These are phyloP conservation scores for Verticillium alfalfae DNA, from an alignment of 2,329 filamentous ascomycete genomes.

Conservation along the genomic window DNA sequence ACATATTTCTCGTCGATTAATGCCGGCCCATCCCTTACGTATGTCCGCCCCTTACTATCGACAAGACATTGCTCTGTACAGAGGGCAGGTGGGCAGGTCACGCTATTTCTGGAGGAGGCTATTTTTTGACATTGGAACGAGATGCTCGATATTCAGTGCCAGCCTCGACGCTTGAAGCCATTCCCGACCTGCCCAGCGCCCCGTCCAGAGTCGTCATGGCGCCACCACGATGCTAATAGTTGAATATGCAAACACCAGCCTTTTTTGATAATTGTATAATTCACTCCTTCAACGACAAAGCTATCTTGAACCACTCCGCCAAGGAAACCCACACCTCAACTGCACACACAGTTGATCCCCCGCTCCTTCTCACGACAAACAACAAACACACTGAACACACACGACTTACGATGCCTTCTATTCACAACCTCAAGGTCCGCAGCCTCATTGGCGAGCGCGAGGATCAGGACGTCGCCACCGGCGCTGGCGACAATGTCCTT, in stretches of 20 bases:
- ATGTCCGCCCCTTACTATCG: not conserved
- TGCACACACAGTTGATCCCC: conserved; percentile 1
- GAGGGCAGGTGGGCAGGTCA: not conserved
- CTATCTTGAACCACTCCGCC: conserved; percentile 1
- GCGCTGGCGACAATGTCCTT: conserved; percentile 56
- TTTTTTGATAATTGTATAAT: not conserved
- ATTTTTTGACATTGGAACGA: not conserved
- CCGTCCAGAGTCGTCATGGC: not conserved
- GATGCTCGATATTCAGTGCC: not conserved
- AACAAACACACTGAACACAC: conserved; percentile 10
- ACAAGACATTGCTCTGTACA: not conserved
- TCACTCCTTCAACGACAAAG: not conserved
- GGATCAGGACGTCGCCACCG: conserved; percentile 24
- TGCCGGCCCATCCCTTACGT: conserved; percentile 2
- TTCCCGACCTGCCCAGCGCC: not conserved
- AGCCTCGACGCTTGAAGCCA: not conserved
- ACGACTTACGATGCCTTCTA: conserved; percentile 26
- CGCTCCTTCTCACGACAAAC: not conserved
- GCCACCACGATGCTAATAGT: not conserved
- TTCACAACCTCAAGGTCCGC: conserved; percentile 30
- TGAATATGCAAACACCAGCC: not conserved
- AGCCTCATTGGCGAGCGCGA: conserved; percentile 35
- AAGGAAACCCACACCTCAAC: conserved; percentile 3
- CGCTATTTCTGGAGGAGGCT: not conserved
- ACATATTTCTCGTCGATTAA: not conserved